Evolutionary conservation across 1,139 yeast genomes (phyloP).

Genomic region (Chernovozyma sophiae-reginae): DNA sequence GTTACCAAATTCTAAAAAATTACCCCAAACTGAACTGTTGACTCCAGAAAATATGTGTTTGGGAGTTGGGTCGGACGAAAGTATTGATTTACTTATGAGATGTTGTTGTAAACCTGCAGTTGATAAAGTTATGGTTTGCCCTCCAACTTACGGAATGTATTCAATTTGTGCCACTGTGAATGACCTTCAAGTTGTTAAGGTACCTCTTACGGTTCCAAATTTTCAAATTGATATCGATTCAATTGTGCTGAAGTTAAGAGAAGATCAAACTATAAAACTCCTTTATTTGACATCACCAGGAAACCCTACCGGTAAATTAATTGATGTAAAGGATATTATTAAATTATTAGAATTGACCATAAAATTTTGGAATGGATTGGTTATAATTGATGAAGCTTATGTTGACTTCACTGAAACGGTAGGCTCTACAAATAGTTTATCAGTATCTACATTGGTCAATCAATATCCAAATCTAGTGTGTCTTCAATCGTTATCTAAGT

Average conservation of each 20-base stretch:
- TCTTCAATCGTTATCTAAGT: conserved; percentile 86
- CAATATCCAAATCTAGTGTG: conserved; percentile 81
- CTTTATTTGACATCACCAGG: conserved; percentile 97
- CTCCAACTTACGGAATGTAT: conserved; percentile 99
- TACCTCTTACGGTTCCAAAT: conserved; percentile 54
- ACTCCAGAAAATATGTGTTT: conserved; percentile 71
- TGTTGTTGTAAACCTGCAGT: conserved; percentile 79
- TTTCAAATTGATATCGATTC: conserved; percentile 64
- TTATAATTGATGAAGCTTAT: conserved; percentile 93
- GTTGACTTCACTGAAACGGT: conserved; percentile 64
- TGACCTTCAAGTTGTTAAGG: conserved; percentile 72
- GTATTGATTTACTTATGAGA: conserved; percentile 84
- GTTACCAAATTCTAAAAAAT: conserved; percentile 27
- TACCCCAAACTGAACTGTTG: conserved; percentile 25
- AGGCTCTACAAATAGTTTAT: conserved; percentile 31
- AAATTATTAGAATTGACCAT: conserved; percentile 21
- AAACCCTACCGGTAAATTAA: conserved; percentile 80
- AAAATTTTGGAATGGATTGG: conserved; percentile 62
- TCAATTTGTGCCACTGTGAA: conserved; percentile 84
- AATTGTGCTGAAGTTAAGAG: conserved; percentile 48
- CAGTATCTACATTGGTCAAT: conserved; percentile 78
- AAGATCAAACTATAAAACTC: conserved; percentile 63
- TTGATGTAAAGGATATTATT: conserved; percentile 48
- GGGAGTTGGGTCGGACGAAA: conserved; percentile 97
- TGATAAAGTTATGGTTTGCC: conserved; percentile 80